Evolutionary conservation across 2,329 filamentous ascomycete genomes (phyloP), one percentile per base, ranked within the genome.

Genomic region (Fusarium duplospermum): DNA sequence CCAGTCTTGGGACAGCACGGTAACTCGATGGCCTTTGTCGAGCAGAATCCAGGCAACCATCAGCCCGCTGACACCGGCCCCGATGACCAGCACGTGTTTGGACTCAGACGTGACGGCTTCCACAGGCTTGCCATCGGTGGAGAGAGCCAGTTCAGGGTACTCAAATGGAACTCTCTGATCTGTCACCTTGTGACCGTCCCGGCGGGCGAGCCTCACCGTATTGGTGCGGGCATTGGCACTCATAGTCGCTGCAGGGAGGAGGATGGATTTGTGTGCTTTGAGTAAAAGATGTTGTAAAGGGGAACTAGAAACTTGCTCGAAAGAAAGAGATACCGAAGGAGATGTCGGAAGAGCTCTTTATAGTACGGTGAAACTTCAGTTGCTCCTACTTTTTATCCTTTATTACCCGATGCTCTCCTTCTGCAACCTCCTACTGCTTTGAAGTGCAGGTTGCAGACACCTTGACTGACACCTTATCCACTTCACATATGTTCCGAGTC

Each of bases 31-130:
- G 29, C 62, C 52, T 24, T 29, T 54, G 38, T 64, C 62, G 29
- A 64, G 62, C 14, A 64, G 62, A 47, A 57, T 40, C 52, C 62
- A 64, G n/a, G 62, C 62, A 40, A 42, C 57, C 14, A 42, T 58
- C 50, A 64, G 52, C 13, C 62, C 62, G 29, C 27, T 64, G 6
- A 64, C 52, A 8, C 62, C 62, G 16, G 35, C 62, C 4, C 62
- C 62, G 36, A 64, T 58, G 22, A 64, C 27, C 2, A 64, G 22
- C 20, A 64, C 45, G n/a, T 35, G 62, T 31, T 52, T 52, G 27
- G 47, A 52, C 47, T 52, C 47, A 11, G 47, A 31, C 47, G 47
- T 52, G 45, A 52, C 47, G 27, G 47, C 47, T 31, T 52, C 27
- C 16, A 52, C 47, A 52, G 47, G 47, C 47, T 52, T 27, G 47